These are phyloP conservation scores for Globisporangium solare DNA, from an alignment of 352 stramenopile species.

Conservation along the genomic window DNA sequence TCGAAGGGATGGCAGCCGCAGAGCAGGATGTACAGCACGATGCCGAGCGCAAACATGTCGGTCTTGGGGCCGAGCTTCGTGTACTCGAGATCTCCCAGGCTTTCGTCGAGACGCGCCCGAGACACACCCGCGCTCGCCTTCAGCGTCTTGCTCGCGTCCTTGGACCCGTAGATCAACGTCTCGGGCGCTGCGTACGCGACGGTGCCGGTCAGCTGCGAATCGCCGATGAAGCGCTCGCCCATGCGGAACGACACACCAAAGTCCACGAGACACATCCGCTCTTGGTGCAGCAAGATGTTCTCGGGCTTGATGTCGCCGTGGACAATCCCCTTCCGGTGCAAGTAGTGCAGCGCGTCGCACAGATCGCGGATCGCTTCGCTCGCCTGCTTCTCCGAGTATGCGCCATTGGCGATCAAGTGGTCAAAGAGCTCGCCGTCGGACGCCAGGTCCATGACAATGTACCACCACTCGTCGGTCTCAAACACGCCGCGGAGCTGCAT, in stretches of 20 bases:
- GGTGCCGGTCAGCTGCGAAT: slow-evolving; percentile 70
- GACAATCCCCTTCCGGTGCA: slow-evolving; percentile 85
- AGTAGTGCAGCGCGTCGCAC: slow-evolving; percentile 74
- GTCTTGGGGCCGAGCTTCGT: slow-evolving; percentile 58
- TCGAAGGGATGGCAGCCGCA: slow-evolving; percentile 83
- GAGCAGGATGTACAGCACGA: slow-evolving; percentile 84
- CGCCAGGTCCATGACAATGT: slow-evolving; percentile 81
- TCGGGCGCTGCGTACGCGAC: slow-evolving; percentile 74
- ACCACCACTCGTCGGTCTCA: slow-evolving; percentile 70
- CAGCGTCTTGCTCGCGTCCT: slow-evolving; percentile 11
- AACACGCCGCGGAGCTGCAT: slow-evolving; percentile 71
- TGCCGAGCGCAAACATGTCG: slow-evolving; percentile 80
- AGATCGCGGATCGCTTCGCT: slow-evolving; percentile 65
- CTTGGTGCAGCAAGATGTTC: slow-evolving; percentile 76
- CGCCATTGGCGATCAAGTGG: slow-evolving; percentile 76
- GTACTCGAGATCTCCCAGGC: slow-evolving; percentile 28
- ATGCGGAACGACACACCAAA: slow-evolving; percentile 82
- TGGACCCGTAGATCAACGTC: slow-evolving; percentile 47
- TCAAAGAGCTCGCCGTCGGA: slow-evolving; percentile 87
- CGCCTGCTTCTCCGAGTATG: slow-evolving; percentile 82
- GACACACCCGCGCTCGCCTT: slow-evolving; percentile 1
- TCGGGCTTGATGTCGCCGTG: slow-evolving; percentile 89
- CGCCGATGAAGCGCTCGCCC: slow-evolving; percentile 68
- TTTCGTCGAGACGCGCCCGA: slow-evolving; percentile 6
- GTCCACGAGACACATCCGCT: slow-evolving; percentile 81